Evolutionary conservation across 192 early-diverging fungal genomes (phyloP), one percentile per base, ranked within the genome.

Genomic region (Coemansia sp.): DNA sequence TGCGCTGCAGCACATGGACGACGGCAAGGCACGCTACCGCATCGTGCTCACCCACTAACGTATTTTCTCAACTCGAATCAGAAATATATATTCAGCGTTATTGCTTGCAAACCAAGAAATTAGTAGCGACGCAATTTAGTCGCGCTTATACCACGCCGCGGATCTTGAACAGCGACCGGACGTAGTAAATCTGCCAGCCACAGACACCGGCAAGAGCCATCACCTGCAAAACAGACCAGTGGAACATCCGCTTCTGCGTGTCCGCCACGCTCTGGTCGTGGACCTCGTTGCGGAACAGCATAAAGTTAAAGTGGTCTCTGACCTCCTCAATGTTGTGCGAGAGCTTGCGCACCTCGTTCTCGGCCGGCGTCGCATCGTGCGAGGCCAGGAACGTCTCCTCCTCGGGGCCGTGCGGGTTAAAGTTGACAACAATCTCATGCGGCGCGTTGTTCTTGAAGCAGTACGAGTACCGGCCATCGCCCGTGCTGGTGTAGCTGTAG

Each of bases 11-110:
- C 69, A 66, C 38, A 67, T 91, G 43, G 82, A 84, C 61, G 70
- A 79, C 19, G 88, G 88, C 58, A 84, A 86, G 61, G 87, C 81
- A 4, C 83, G 84, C 61, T 92, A 90, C 67, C 83, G 92, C 51
- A 66, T 90, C 60, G 90, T 94, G 41, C 77, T 92, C 50, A 81
- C 57, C 15, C 51, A 67, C 53, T 67, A 65, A 9, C 4, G n/a
- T 88, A 43, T 21, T 32, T 14, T 24, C 19, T 55, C 27, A 23
- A 17, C 24, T 61, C 32, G 6, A 6, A 32, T 21, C 14, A 14
- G 3, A 38, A 43, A 45, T 14, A 58, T 43, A 58, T 41, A 58
- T 37, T 39, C 25, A 55, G 11, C 12, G 19, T 29, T 9, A 32
- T 21, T 55, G 5, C 15, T 35, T 10, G 29, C 19, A n/a, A 56